Evolutionary conservation across 2,329 filamentous ascomycete genomes (phyloP).

Genomic region (Colletotrichum caudatum): DNA sequence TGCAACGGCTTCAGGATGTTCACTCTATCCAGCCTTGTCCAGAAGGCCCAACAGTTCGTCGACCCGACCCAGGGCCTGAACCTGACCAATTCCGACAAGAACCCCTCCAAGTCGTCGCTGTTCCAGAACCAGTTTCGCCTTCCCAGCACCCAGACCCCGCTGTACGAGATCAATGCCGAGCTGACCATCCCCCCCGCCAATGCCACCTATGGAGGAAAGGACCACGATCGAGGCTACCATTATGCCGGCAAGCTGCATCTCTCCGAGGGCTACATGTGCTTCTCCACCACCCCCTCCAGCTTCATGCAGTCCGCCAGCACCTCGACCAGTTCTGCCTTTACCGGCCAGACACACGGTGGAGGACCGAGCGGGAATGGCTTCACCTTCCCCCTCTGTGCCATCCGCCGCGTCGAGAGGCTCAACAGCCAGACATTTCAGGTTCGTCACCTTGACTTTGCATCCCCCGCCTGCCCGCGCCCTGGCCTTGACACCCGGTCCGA

Average conservation of each 20-base stretch:
- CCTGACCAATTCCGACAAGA: constrained; percentile 78
- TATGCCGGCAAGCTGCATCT: constrained; percentile 94
- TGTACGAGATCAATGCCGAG: constrained; percentile 97
- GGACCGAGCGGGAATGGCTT: constrained; percentile 97
- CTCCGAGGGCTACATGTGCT: constrained; percentile 95
- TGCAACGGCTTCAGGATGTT: constrained; percentile 61
- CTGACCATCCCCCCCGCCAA: constrained; percentile 85
- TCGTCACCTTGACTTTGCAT: constrained; percentile 36
- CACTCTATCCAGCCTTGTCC: constrained; percentile 82
- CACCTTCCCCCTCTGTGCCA: constrained; percentile 90
- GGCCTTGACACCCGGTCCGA: constrained; percentile 23
- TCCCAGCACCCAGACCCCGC: constrained; percentile 88
- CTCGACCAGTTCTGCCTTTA: constrained; percentile 84
- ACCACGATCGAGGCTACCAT: constrained; percentile 81
- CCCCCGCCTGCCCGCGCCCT: constrained; percentile 1
- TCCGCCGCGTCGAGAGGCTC: constrained; percentile 90
- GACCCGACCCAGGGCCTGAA: constrained; percentile 85
- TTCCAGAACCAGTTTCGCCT: constrained; percentile 98
- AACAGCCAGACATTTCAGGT: constrained; percentile 90
- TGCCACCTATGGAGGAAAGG: constrained; percentile 76
- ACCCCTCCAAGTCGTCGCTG: constrained; percentile 89
- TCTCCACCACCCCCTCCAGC: constrained; percentile 92
- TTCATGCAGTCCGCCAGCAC: constrained; percentile 85
- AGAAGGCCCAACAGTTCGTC: constrained; percentile 95
- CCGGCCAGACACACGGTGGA: constrained; percentile 91